phyloP scores from a whole-genome alignment of 2,329 filamentous ascomycete species.

The Pestalotiopsis sp. region DNA sequence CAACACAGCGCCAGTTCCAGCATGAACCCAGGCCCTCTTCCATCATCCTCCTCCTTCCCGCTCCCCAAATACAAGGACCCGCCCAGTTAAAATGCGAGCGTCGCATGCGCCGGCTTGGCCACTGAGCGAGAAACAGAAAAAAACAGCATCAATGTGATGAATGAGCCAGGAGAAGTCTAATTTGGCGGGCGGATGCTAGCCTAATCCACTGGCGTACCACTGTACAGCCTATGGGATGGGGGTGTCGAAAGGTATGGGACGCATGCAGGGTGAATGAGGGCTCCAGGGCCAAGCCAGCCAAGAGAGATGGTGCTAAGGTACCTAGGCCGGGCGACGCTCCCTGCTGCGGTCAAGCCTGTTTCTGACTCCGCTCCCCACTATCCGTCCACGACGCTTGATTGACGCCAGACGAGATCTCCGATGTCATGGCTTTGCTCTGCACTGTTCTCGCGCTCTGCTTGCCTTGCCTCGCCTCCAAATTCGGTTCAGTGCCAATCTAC shows the following conservation, averaged over 20 bases:
- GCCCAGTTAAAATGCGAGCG: not conserved
- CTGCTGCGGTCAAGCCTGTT: slow-evolving; percentile 10
- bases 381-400: slow-evolving; percentile 1
- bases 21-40: not conserved
- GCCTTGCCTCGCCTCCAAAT: not conserved
- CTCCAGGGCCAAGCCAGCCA: not conserved
- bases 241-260: not conserved
- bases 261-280: slow-evolving; percentile 1
- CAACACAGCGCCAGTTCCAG: not conserved
- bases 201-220: not conserved
- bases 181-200: not conserved
- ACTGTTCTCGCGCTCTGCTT: not conserved
- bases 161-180: not conserved
- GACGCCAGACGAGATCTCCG: not conserved
- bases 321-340: not conserved
- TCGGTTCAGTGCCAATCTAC: not conserved
- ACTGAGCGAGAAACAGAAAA: not conserved
- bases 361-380: slow-evolving; percentile 6
- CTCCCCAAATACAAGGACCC: not conserved
- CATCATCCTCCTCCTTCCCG: not conserved
- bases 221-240: not conserved
- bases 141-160: not conserved
- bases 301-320: not conserved
- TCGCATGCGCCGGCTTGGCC: not conserved
- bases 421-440: slow-evolving; percentile 1